A percentile compares a stretch with the other conserved stretches of the same genome.
These are phyloP conservation scores for Casuarina glauca DNA, from an alignment of 306 rosid species.

Conservation along the genomic window DNA sequence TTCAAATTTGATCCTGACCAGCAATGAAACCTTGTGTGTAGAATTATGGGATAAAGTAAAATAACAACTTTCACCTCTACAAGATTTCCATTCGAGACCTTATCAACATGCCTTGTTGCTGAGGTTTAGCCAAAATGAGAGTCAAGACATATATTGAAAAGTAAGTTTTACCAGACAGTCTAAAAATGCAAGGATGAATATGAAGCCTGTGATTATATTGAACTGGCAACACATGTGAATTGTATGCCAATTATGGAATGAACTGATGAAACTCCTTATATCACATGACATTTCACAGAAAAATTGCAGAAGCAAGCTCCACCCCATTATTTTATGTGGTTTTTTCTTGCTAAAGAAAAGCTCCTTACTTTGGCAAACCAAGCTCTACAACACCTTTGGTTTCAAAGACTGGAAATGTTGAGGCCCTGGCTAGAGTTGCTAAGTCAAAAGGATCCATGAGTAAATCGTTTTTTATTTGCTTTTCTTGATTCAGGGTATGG, in stretches of 20 bases:
- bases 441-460: background rate
- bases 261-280: background rate
- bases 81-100: background rate
- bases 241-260: background rate
- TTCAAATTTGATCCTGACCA: background rate
- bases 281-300: background rate
- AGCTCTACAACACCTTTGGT: background rate
- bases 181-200: background rate
- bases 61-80: background rate
- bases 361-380: background rate
- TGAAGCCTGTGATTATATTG: background rate
- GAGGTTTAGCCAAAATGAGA: background rate
- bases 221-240: background rate
- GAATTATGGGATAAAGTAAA: background rate
- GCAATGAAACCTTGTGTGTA: background rate
- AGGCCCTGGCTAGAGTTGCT: background rate
- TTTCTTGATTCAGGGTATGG: background rate
- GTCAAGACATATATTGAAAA: background rate
- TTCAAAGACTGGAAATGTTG: background rate
- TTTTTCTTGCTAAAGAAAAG: background rate
- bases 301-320: background rate
- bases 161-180: background rate
- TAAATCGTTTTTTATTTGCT: too few relatives aligned
- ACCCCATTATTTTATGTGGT: background rate
- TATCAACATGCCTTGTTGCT: background rate